Conservation (phyloP, 306 rosid species). For the Lablab purpureus region DNA sequence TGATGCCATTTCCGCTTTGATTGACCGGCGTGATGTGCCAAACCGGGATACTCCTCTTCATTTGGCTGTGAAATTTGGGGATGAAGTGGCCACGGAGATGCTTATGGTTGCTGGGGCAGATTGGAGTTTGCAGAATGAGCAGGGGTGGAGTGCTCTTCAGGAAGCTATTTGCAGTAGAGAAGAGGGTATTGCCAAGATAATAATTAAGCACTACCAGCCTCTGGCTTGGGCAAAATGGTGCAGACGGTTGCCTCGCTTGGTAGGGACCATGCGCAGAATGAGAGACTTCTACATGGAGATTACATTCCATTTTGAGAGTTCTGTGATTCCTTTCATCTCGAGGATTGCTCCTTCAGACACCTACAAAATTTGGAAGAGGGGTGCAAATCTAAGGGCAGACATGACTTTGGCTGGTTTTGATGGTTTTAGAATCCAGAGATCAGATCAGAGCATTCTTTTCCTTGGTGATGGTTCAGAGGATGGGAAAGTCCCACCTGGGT, state of each 20-base stretch:
- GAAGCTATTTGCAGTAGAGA: constrained; percentile 93
- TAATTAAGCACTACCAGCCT: constrained; percentile 93
- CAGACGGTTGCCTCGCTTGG: constrained; percentile 94
- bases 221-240: constrained; percentile 99
- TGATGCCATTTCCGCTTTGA: constrained; percentile 73
- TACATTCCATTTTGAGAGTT: constrained; percentile 96
- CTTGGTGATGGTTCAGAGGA: constrained; percentile 96
- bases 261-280: constrained; percentile 90
- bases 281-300: constrained; percentile 98
- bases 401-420: constrained; percentile 99
- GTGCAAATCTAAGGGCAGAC: constrained; percentile 96
- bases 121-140: constrained; percentile 99
- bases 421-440: constrained; percentile 94
- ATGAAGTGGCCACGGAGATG: constrained; percentile 78
- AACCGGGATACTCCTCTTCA: constrained; percentile 95
- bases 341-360: constrained; percentile 99
- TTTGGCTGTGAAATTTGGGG: constrained; percentile 90
- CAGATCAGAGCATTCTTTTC: constrained; percentile 90
- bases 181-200: constrained; percentile 82
- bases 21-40: constrained; percentile 91
- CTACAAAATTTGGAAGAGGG: constrained; percentile 96
- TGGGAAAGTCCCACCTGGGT: constrained; percentile 80
- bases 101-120: constrained; percentile 97
- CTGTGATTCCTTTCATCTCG: constrained; percentile 96
- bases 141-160: constrained; percentile 99